Evolutionary conservation across 208 protist genomes (phyloP).

Genomic region (Zelonia costaricensis): DNA sequence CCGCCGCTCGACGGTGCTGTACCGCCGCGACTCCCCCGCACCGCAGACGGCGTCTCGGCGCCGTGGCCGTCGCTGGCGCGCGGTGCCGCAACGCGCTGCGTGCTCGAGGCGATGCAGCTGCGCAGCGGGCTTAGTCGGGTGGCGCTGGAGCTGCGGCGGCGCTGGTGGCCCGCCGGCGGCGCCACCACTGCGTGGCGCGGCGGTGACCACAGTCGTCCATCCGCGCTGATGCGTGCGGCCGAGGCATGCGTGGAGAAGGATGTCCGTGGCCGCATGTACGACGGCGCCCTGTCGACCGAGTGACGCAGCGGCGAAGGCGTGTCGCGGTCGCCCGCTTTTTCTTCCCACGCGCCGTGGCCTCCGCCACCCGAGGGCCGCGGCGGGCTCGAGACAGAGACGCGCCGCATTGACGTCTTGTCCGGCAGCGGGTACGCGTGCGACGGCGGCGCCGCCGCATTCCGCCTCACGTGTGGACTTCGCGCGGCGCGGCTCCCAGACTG

Average conservation of each 20-base stretch:
- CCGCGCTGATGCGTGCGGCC: neutral
- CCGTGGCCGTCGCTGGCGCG: too few relatives aligned
- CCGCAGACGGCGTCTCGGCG: too few relatives aligned
- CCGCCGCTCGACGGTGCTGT: too few relatives aligned
- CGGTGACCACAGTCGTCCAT: neutral
- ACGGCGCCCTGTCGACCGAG: neutral
- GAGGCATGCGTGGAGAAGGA: neutral
- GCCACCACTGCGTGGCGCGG: neutral
- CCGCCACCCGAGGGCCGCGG: too few relatives aligned
- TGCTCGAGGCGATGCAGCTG: too few relatives aligned
- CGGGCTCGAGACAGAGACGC: neutral
- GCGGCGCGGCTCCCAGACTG: neutral
- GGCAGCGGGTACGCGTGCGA: constrained; percentile 15
- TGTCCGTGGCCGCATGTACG: neutral
- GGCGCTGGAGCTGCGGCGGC: neutral
- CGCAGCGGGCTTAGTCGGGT: neutral
- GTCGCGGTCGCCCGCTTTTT: too few relatives aligned
- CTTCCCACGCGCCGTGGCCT: too few relatives aligned
- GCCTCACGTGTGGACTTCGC: neutral
- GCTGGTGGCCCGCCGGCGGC: neutral
- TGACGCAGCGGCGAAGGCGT: too few relatives aligned
- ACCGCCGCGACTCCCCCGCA: too few relatives aligned
- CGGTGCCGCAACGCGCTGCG: too few relatives aligned
- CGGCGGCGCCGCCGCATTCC: neutral
- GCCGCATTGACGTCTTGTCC: neutral